Conservation (phyloP, 1,284 basidiomycete genomes). For the Cryptococcus sp. region DNA sequence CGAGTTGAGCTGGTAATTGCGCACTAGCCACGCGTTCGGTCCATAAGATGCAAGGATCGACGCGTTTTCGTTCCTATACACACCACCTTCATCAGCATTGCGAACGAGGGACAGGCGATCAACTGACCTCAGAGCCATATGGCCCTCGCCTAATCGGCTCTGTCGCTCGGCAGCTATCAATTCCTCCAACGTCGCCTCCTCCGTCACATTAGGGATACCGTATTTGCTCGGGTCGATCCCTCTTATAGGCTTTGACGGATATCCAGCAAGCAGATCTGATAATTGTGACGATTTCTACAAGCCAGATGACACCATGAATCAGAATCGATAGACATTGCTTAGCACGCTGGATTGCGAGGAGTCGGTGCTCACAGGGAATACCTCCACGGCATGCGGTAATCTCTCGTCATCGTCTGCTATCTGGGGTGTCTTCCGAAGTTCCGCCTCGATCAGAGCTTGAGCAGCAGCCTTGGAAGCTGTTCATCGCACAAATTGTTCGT, state of each 20-base stretch:
- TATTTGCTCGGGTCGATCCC: conserved; percentile 78
- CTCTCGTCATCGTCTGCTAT: conserved; percentile 62
- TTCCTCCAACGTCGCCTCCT: conserved; percentile 67
- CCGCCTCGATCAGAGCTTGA: conserved; percentile 49
- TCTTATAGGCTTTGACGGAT: conserved; percentile 60
- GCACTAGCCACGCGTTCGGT: conserved; percentile 84
- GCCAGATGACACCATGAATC: neutral
- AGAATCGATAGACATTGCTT: too few species aligned
- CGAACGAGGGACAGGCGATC: neutral
- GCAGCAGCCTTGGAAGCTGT: conserved; percentile 42
- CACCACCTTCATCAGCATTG: neutral
- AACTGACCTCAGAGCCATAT: conserved; percentile 77
- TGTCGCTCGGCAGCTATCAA: conserved; percentile 77
- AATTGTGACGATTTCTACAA: conserved; percentile 54
- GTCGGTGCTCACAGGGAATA: conserved; percentile 38
- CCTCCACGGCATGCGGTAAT: conserved; percentile 66
- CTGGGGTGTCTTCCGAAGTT: conserved; percentile 39
- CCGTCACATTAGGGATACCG: conserved; percentile 67
- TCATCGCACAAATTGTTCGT: too few species aligned
- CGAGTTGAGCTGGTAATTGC: conserved; percentile 82
- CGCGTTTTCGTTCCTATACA: conserved; percentile 74
- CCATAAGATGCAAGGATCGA: conserved; percentile 84
- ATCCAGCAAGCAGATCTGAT: conserved; percentile 68
- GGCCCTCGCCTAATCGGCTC: conserved; percentile 82
- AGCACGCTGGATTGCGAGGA: neutral